Base-by-base conservation (phyloP, 2,329 filamentous ascomycete species). In the Nakataea oryzae region DNA sequence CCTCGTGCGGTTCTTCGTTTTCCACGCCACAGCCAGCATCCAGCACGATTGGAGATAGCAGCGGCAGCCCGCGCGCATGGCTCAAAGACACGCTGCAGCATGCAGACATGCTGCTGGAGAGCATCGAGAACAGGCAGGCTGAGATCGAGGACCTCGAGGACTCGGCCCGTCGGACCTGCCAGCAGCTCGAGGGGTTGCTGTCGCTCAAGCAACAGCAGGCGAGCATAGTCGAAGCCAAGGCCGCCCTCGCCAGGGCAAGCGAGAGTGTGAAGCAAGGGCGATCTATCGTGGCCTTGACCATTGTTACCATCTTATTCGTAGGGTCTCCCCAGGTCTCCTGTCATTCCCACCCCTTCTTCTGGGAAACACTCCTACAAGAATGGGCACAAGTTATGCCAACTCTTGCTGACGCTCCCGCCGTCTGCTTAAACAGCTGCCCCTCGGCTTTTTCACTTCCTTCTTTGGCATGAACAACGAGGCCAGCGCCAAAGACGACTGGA, bases 281-380 rank as follows among this genome's bases (percentile, higher is more conserved):
- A 0, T 73, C 76, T 1, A 75, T 80, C 60, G 76, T 80, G 72
- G 68, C 76, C 2, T 79, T 80, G 62, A 80, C 78, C 0, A 64
- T 79, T 2, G 74, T 79, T 0, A 79, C 78, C 0, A 78, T 80
- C 54, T 66, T 79, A 29, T 80, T 80, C 61, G 76, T 78, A 65
- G 67, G 75, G 65, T 0, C 13, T 21, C 55, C 13, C 2, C 3
- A 1, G 32, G n/a, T 11, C n/a, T 57, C 5, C 26, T 24, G 13
- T 12, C 12, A 11, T 2, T 24, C 14, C 54, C 9, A 4, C 2
- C 27, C 11, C 17, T 32, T 27, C 6, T 7, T 14, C 28, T 17
- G 24, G 30, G 29, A 56, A 21, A 34, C 14, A 34, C 27, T 26
- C 29, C 21, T 24, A 27, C 27, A 24, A 29, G 5, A 34, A 17